phyloP scores from a whole-genome alignment of 495 filamentous ascomycete genomes.

The Talaromyces nanjingensis region DNA sequence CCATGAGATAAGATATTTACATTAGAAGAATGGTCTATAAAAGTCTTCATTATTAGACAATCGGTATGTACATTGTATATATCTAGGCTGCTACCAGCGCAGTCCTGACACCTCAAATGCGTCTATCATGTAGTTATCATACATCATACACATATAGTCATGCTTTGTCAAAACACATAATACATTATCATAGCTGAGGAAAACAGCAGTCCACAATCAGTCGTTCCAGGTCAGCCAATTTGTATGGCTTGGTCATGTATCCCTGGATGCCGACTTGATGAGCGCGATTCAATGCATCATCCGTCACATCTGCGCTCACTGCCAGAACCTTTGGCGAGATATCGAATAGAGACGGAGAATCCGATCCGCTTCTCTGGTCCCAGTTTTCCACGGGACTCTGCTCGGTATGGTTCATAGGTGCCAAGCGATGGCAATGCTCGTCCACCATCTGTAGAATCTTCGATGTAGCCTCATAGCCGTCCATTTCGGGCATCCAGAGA shows the following conservation, averaged over 20 bases:
- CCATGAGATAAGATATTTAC: not conserved
- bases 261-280: conserved; percentile 65
- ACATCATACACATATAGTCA: not conserved
- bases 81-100: not conserved
- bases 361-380: conserved; percentile 23
- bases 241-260: conserved; percentile 76
- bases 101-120: not conserved
- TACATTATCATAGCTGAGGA: not conserved
- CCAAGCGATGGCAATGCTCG: conserved; percentile 21
- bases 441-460: conserved; percentile 52
- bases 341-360: not conserved
- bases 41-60: not conserved
- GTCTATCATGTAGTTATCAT: not conserved
- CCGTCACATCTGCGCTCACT: conserved; percentile 72
- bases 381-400: conserved; percentile 20
- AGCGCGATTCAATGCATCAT: conserved; percentile 56
- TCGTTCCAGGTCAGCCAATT: conserved; percentile 61
- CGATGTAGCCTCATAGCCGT: conserved; percentile 69
- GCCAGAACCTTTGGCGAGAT: conserved; percentile 51
- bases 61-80: not conserved
- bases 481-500: conserved; percentile 81
- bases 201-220: conserved; percentile 57
- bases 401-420: not conserved
- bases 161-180: not conserved
- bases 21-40: not conserved